These are phyloP conservation scores for Phytophthora idaei DNA, from an alignment of 352 stramenopile genomes.

Conservation along the genomic window DNA sequence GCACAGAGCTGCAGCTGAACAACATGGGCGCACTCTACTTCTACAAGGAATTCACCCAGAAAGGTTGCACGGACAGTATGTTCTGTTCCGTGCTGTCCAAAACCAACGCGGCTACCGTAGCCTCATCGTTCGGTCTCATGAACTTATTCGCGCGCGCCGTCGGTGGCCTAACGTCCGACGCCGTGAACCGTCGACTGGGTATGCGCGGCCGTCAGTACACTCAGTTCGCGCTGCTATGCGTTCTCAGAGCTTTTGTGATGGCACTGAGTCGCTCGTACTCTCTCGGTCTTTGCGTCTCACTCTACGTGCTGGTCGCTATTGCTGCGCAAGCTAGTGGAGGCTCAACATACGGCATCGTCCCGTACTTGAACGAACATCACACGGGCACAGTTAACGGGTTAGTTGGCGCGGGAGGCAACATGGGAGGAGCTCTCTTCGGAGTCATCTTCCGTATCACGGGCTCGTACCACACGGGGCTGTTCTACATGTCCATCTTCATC, in stretches of 20 bases:
- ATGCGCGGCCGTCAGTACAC: slow-evolving; percentile 89
- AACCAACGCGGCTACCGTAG: slow-evolving; percentile 80
- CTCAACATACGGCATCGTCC: slow-evolving; percentile 68
- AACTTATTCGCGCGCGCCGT: slow-evolving; percentile 92
- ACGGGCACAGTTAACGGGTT: slow-evolving; percentile 65
- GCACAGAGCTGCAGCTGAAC: slow-evolving; percentile 95
- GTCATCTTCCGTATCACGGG: slow-evolving; percentile 63
- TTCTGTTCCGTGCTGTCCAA: slow-evolving; percentile 55
- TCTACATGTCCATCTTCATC: slow-evolving; percentile 66
- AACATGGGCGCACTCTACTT: slow-evolving; percentile 95
- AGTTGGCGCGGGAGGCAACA: slow-evolving; percentile 64
- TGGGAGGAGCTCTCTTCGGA: slow-evolving; percentile 68
- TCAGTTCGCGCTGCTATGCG: slow-evolving; percentile 79
- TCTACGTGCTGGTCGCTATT: slow-evolving; percentile 92
- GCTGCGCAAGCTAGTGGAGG: slow-evolving; percentile 86
- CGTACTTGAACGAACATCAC: slow-evolving; percentile 67
- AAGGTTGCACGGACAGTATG: slow-evolving; percentile 40
- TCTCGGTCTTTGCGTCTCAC: slow-evolving; percentile 69
- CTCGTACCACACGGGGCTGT: slow-evolving; percentile 37
- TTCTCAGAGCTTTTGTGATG: slow-evolving; percentile 84
- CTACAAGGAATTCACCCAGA: slow-evolving; percentile 84
- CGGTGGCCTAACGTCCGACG: slow-evolving; percentile 87
- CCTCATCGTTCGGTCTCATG: slow-evolving; percentile 94
- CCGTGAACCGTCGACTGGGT: slow-evolving; percentile 73
- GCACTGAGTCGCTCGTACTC: slow-evolving; percentile 81